Evolutionary conservation across 73 alveolate species (phyloP), one percentile per base, ranked within the genome.

Genomic region (Durusdinium trenchii): DNA sequence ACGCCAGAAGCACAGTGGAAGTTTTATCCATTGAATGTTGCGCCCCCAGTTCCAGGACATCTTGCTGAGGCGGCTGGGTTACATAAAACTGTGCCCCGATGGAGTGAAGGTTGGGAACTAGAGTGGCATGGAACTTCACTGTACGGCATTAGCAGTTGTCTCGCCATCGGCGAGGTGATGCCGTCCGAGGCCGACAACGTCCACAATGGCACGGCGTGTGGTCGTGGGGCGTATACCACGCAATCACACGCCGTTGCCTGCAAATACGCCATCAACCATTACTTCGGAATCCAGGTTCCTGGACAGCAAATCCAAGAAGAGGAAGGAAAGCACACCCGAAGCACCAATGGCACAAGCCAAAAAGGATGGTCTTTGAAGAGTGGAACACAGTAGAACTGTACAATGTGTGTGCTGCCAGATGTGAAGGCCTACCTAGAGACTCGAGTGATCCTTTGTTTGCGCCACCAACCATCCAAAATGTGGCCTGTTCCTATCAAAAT

Each of bases 151-250:
- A 67, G 81, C 43, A 28, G 45, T 20, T 38, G 45, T 43, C 43
- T 67, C 16, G n/a, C 81, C n/a, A 0, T 67, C 45, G 81, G 81
- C 20, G 81, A 67, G 42, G 81, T 67, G 38, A 10, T 67, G 81
- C 28, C 81, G 38, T 28, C 45, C 38, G 81, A 67, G 35, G 38
- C 42, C 20, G 42, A 67, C 42, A 28, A 28, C 45, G 20, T 16
- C 45, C 16, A 35, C 45, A 16, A 16, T 20, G 45, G 81, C 81
- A 67, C 81, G 43, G 81, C 81, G 81, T 67, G 81, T 67, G 81
- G 81, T 43, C 81, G 81, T 67, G 81, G 81, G 81, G 81, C 81
- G 81, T 67, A 67, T 43, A 43, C 81, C 81, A 28, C 81, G 81
- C 81, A 43, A 43, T 67, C 81, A 67, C 81, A 67, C 81, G 81